A percentile compares a stretch with the other conserved stretches of the same genome.
phyloP scores from a whole-genome alignment of 148 eudicot species.

The Camellia sinensis region DNA sequence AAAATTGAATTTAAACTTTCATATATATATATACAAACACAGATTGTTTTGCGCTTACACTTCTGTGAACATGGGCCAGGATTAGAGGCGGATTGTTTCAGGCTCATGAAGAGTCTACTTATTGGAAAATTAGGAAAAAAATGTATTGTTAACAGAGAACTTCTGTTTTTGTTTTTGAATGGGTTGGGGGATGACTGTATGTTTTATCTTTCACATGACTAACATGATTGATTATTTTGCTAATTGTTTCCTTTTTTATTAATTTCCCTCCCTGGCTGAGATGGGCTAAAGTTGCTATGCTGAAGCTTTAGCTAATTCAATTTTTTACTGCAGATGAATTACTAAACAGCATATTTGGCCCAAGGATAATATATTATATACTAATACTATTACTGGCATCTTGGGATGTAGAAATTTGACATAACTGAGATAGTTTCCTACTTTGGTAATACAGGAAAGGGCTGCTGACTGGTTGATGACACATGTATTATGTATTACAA shows the following conservation, averaged over 20 bases:
- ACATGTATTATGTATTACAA: not conserved
- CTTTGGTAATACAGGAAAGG: not conserved
- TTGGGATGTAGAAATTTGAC: conserved; percentile 5
- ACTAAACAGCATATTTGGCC: not conserved
- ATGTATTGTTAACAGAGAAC: not conserved
- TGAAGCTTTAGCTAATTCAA: not conserved
- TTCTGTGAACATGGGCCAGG: not conserved
- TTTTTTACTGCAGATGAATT: not conserved
- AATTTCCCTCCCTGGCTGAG: not conserved
- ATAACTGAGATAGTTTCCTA: not conserved
- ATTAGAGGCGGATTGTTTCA: not conserved
- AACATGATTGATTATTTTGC: no score
- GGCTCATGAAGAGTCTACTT: not conserved
- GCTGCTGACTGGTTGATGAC: not conserved
- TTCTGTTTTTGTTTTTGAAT: not conserved
- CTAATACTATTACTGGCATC: not conserved
- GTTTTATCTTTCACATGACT: no score
- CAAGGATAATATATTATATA: not conserved
- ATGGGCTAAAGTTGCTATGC: not conserved
- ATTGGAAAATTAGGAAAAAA: not conserved
- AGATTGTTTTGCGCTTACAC: not conserved
- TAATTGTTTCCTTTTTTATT: not conserved
- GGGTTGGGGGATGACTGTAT: no score
- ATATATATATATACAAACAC: not conserved
- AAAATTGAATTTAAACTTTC: not conserved